Percentiles rank a stretch among this genome's conserved stretches.
Conservation (phyloP, 208 protist genomes). For the Herpetomonas tarakana region DNA sequence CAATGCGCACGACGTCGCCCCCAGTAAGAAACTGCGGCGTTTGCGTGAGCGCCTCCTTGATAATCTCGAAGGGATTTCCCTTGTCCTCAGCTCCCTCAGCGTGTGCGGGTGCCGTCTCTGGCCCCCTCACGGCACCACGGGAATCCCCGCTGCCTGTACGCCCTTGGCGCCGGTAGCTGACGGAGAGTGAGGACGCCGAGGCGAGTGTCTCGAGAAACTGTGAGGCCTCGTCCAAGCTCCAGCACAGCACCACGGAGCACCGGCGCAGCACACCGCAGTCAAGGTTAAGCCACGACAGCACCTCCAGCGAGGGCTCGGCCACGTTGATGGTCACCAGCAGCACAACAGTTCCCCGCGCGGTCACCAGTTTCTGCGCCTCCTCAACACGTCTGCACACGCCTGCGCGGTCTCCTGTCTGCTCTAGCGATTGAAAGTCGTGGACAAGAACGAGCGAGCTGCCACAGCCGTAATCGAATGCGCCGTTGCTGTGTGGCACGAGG, state of each 20-base stretch:
- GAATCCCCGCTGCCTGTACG: slow-evolving; percentile 18
- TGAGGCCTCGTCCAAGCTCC: slow-evolving; percentile 53
- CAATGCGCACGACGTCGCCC: slow-evolving; percentile 55
- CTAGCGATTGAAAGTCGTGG: slow-evolving; percentile 2
- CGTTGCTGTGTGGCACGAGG: neutral
- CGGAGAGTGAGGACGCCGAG: slow-evolving; percentile 22
- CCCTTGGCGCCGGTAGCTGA: slow-evolving; percentile 29
- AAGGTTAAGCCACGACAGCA: slow-evolving; percentile 64
- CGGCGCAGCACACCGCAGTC: slow-evolving; percentile 53
- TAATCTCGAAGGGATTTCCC: neutral
- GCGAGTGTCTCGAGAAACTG: slow-evolving; percentile 48
- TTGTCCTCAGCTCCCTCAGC: too few species aligned
- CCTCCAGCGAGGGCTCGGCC: slow-evolving; percentile 36
- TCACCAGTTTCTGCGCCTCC: slow-evolving; percentile 9
- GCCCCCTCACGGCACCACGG: slow-evolving; percentile 33
- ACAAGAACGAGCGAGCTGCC: slow-evolving; percentile 2
- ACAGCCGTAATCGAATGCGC: slow-evolving; percentile 8
- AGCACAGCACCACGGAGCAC: slow-evolving; percentile 53
- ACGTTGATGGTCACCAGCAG: slow-evolving; percentile 27
- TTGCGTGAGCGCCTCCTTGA: slow-evolving; percentile 73
- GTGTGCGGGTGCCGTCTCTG: too few species aligned
- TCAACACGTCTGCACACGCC: slow-evolving; percentile 12
- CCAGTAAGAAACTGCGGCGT: slow-evolving; percentile 63
- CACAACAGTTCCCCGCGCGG: slow-evolving; percentile 15
- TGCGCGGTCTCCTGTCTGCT: neutral